These are phyloP conservation scores for Xylaria sp. DNA, from an alignment of 495 filamentous ascomycete species.

Conservation along the genomic window DNA sequence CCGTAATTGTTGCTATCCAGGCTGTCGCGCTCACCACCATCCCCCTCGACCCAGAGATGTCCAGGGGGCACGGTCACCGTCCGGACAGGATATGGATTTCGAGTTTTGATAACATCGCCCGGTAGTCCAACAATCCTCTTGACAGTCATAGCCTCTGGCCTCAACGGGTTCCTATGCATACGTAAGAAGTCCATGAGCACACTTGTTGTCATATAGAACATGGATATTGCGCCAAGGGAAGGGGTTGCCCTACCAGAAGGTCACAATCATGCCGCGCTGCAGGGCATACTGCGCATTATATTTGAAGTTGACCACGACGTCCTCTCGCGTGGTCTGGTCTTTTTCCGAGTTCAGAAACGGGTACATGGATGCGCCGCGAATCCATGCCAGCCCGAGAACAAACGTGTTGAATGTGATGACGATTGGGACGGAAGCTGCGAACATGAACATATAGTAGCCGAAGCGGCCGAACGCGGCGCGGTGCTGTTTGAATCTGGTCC, in stretches of 20 bases:
- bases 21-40: conserved; percentile 63
- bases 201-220: neutral
- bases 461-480: conserved; percentile 45
- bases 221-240: neutral
- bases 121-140: conserved; percentile 76
- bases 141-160: conserved; percentile 64
- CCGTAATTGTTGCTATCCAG: conserved; percentile 81
- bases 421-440: conserved; percentile 68
- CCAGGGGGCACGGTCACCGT: conserved; percentile 68
- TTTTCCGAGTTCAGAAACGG: conserved; percentile 74
- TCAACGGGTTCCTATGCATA: conserved; percentile 63
- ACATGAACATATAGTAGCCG: conserved; percentile 55
- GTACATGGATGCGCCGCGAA: conserved; percentile 77
- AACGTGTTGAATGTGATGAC: conserved; percentile 69
- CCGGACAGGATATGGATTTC: conserved; percentile 63
- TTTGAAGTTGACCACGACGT: conserved; percentile 61
- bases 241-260: conserved; percentile 52
- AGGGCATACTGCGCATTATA: conserved; percentile 52
- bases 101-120: conserved; percentile 70
- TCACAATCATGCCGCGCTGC: conserved; percentile 61
- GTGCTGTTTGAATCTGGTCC: conserved; percentile 37
- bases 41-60: conserved; percentile 83
- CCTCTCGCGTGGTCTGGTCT: conserved; percentile 60
- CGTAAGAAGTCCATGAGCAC: conserved; percentile 22
- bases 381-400: conserved; percentile 66